phyloP scores from a whole-genome alignment of 495 filamentous ascomycete species.

The Talaromyces adpressus region DNA sequence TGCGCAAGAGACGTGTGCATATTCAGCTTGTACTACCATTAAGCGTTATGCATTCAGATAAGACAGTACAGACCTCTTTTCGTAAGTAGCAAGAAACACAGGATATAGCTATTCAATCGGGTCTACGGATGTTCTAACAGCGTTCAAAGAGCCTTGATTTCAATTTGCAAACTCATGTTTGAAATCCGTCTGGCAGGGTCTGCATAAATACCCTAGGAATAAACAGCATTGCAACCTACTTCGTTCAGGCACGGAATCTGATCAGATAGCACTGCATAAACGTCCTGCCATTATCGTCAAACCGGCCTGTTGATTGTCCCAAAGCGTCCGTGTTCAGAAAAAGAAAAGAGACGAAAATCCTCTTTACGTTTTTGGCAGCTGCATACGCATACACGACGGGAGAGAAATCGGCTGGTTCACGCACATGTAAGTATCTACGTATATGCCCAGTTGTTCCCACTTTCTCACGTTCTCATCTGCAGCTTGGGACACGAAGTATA shows the following conservation, averaged over 20 bases:
- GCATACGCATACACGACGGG: background rate
- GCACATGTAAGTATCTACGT: background rate
- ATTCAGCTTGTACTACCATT: background rate
- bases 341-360: background rate
- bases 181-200: background rate
- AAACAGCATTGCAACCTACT: background rate
- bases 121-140: background rate
- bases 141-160: background rate
- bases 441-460: background rate
- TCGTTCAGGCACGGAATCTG: background rate
- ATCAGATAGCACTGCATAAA: background rate
- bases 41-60: background rate
- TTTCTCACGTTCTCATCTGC: background rate
- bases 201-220: background rate
- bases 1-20: background rate
- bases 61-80: background rate
- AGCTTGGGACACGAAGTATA: background rate
- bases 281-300: background rate
- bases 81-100: background rate
- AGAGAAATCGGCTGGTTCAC: background rate
- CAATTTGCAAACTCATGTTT: background rate
- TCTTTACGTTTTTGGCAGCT: background rate
- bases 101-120: background rate
- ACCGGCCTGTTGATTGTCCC: background rate
- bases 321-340: background rate